Conservation (phyloP, 106 monocot genomes). For the Ottelia alismoides region DNA sequence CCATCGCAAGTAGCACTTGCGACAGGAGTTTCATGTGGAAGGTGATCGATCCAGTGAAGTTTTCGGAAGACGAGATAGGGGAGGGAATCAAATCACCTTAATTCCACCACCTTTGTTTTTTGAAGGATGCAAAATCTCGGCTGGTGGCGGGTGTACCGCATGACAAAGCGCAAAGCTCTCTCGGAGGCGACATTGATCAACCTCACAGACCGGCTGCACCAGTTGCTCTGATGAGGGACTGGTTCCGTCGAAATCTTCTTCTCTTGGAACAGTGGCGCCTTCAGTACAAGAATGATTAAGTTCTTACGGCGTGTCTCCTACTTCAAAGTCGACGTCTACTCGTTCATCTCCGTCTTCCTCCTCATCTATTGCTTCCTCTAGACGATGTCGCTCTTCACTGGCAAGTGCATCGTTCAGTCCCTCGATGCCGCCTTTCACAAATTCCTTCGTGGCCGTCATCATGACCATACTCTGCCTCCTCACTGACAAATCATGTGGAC, state of each 20-base stretch:
- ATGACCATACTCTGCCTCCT: constrained; percentile 69
- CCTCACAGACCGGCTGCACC: constrained; percentile 87
- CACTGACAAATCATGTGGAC: too few species aligned
- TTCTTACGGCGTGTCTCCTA: constrained; percentile 81
- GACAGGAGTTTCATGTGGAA: too few species aligned
- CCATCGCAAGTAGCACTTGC: too few species aligned
- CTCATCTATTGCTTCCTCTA: constrained; percentile 78
- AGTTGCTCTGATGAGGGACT: constrained; percentile 94
- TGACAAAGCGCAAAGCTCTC: constrained; percentile 80
- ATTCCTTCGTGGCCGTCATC: constrained; percentile 62
- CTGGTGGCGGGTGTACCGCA: constrained; percentile 87
- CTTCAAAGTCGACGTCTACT: constrained; percentile 86
- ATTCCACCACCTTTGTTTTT: too few species aligned
- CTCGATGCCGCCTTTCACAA: constrained; percentile 44
- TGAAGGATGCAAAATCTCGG: constrained; percentile 99
- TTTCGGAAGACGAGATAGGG: too few species aligned
- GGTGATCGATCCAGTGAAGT: too few species aligned
- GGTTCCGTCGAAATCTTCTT: constrained; percentile 99
- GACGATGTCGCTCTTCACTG: constrained; percentile 79
- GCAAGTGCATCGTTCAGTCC: constrained; percentile 83
- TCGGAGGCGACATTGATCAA: constrained; percentile 89
- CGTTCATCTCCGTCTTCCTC: constrained; percentile 84
- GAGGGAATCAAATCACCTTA: too few species aligned
- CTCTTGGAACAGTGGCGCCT: constrained; percentile 80
- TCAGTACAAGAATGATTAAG: constrained; percentile 75